These are phyloP conservation scores for Wickerhamomyces sp. DNA, from an alignment of 1,139 yeast species.

Conservation along the genomic window DNA sequence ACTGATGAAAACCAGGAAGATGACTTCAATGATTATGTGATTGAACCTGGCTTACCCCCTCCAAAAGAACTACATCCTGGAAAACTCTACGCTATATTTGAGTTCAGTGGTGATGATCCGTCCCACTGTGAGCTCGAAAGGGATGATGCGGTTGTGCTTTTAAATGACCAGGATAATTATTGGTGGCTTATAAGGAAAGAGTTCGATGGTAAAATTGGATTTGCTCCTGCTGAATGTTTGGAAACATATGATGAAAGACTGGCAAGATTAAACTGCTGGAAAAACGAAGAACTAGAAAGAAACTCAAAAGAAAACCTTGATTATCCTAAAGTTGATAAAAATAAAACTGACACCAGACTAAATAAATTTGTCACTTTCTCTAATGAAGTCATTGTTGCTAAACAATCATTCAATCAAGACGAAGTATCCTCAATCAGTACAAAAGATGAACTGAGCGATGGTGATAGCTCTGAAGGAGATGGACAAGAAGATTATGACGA, in stretches of 20 bases:
- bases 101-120: constrained; percentile 89
- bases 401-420: constrained; percentile 11
- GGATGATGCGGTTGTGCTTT: constrained; percentile 77
- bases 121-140: constrained; percentile 79
- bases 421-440: constrained; percentile 11
- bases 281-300: constrained; percentile 73
- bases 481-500: constrained; percentile 24
- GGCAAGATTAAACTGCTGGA: constrained; percentile 89
- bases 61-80: constrained; percentile 82
- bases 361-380: constrained; percentile 34
- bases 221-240: constrained; percentile 93
- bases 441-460: constrained; percentile 19
- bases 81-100: constrained; percentile 79
- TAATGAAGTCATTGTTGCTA: constrained; percentile 17
- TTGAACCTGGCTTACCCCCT: constrained; percentile 72
- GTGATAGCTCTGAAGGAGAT: constrained; percentile 26
- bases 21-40: constrained; percentile 27
- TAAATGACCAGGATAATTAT: constrained; percentile 88
- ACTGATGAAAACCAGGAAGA: constrained; percentile 24
- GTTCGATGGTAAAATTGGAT: constrained; percentile 73
- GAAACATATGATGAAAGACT: constrained; percentile 90
- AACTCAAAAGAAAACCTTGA: constrained; percentile 23
- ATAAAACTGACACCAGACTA: constrained; percentile 9
- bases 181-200: constrained; percentile 92
- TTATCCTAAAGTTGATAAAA: constrained; percentile 4